A percentile compares a stretch with the other conserved stretches of the same genome.
Conservation (phyloP, 139 green algal genomes). For the Chlorella ohadii region DNA sequence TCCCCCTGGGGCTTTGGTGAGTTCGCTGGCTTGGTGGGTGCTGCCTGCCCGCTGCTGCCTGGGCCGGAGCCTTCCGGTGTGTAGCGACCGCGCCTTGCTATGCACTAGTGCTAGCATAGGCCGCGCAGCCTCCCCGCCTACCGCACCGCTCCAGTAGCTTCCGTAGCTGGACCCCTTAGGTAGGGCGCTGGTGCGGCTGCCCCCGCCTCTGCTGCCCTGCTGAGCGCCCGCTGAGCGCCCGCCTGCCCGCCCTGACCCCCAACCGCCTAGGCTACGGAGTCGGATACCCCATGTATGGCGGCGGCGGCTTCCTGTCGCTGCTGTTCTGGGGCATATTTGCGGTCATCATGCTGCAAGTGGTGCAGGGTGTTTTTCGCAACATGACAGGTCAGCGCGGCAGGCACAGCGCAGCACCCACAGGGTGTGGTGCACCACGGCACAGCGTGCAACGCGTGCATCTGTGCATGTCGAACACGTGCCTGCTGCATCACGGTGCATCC, state of each 20-base stretch:
- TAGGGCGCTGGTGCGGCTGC: no score
- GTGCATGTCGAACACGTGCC: no score
- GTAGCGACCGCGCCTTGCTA: not conserved
- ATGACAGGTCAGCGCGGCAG: not conserved
- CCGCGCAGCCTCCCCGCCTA: not conserved
- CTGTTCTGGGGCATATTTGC: conserved; percentile 52
- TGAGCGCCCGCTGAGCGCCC: not conserved
- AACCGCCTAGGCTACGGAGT: conserved; percentile 41
- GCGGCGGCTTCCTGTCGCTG: conserved; percentile 45
- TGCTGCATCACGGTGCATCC: no score
- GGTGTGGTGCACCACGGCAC: not conserved
- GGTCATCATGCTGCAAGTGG: conserved; percentile 29
- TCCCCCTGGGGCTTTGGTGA: conserved; percentile 14
- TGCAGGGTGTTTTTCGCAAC: not conserved
- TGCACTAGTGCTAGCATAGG: not conserved
- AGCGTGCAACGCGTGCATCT: no score
- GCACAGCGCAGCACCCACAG: not conserved
- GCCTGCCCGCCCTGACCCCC: not conserved
- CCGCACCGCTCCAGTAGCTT: no score
- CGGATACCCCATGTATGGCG: conserved; percentile 42
- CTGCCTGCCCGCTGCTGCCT: no score
- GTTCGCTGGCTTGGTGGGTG: not conserved
- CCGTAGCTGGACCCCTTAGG: no score
- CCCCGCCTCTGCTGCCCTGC: no score
- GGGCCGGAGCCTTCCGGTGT: not conserved